Conservation (phyloP, 768 basidiomycete species). For the Naematelia aurantialba region DNA sequence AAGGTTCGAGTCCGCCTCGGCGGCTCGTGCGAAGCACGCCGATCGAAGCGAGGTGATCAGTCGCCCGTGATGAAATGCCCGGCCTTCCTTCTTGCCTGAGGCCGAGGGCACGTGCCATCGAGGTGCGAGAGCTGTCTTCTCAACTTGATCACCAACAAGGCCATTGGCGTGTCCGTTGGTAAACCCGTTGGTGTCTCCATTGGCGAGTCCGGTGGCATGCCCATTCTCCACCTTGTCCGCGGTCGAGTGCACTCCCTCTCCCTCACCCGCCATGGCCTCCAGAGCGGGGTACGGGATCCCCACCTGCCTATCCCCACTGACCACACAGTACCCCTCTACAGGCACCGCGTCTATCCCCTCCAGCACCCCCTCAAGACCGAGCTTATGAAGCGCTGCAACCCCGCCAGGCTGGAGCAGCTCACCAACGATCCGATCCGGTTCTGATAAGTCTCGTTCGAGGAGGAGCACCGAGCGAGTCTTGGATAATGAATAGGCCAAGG, state of each 20-base stretch:
- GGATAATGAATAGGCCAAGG: constrained; percentile 81
- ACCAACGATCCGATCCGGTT: constrained; percentile 95
- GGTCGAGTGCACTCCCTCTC: background rate
- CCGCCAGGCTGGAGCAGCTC: constrained; percentile 95
- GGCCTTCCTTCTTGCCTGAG: constrained; percentile 57
- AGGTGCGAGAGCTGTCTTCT: background rate
- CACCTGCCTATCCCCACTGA: constrained; percentile 60
- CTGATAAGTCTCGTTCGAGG: constrained; percentile 83
- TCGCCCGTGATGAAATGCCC: constrained; percentile 89
- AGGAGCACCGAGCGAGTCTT: constrained; percentile 68
- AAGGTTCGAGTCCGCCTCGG: constrained; percentile 14
- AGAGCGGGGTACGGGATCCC: constrained; percentile 78
- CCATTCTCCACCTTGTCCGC: background rate
- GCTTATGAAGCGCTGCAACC: constrained; percentile 64
- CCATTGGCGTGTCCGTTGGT: constrained; percentile 6
- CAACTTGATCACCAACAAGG: background rate
- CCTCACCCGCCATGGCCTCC: constrained; percentile 21
- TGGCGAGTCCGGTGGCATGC: background rate
- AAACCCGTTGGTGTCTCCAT: constrained; percentile 1
- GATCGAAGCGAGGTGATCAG: constrained; percentile 76
- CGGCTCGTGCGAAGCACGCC: constrained; percentile 58
- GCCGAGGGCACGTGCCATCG: constrained; percentile 33
- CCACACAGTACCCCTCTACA: constrained; percentile 80
- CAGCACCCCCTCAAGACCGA: constrained; percentile 72
- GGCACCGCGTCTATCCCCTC: constrained; percentile 85